Conservation (phyloP, 176 grass and related monocot species). For the Pontederia crassipes region DNA sequence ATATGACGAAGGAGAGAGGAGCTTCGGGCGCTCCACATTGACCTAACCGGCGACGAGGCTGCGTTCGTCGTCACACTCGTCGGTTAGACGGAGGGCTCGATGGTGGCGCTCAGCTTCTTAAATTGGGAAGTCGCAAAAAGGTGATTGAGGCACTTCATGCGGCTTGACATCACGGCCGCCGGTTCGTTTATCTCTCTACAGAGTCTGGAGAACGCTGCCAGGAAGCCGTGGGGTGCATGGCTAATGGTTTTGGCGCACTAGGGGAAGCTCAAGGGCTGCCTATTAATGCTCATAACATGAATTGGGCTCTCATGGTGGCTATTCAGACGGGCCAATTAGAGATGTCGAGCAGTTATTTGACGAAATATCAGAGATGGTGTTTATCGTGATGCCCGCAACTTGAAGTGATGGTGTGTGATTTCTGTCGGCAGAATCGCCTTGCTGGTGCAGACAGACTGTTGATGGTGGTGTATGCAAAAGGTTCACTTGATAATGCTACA, state of each 20-base stretch:
- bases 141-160: conserved; percentile 45
- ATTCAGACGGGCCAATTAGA: conserved; percentile 14
- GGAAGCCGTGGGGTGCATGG: conserved; percentile 60
- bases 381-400: conserved; percentile 35
- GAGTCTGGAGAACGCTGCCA: conserved; percentile 59
- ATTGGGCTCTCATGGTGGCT: conserved; percentile 48
- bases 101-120: conserved; percentile 50
- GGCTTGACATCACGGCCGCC: conserved; percentile 55
- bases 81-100: conserved; percentile 41
- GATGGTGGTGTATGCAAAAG: conserved; percentile 25
- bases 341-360: conserved; percentile 55
- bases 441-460: conserved; percentile 34
- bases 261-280: conserved; percentile 67
- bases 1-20: conserved; percentile 16
- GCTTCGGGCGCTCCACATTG: conserved; percentile 18
- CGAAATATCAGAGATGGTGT: conserved; percentile 41
- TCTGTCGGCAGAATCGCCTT: conserved; percentile 32
- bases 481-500: conserved; percentile 49
- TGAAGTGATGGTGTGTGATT: conserved; percentile 45
- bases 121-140: conserved; percentile 30
- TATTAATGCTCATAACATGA: conserved; percentile 52
- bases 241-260: conserved; percentile 34
- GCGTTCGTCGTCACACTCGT: conserved; percentile 31
- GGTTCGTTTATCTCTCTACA: conserved; percentile 41
- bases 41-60: conserved; percentile 41